Percentiles rank a stretch among this genome's conserved stretches.
Conservation (phyloP, 768 basidiomycete species). For the Xanthoconium purpureum region DNA sequence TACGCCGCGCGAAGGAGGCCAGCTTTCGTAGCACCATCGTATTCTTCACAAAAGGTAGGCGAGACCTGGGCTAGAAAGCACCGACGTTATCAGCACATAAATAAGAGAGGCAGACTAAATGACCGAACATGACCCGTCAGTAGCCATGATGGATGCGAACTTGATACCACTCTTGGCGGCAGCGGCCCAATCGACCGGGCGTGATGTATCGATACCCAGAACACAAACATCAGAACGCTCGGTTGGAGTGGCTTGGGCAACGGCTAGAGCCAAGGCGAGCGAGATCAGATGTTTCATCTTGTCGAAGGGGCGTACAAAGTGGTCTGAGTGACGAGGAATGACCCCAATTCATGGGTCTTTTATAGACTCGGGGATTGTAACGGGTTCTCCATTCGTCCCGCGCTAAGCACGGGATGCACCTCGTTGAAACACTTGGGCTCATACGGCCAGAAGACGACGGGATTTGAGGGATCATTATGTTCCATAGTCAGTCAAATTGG, state of each 20-base stretch:
- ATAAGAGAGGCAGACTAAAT: conserved; percentile 33
- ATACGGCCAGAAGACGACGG: too few species aligned
- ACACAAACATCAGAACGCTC: conserved; percentile 39
- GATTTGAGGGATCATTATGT: too few species aligned
- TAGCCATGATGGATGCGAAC: conserved; percentile 67
- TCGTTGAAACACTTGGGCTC: too few species aligned
- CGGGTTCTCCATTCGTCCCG: too few species aligned
- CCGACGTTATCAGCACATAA: background rate
- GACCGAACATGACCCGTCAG: conserved; percentile 52
- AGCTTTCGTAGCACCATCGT: conserved; percentile 51
- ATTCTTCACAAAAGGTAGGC: conserved; percentile 42
- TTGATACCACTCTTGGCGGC: conserved; percentile 49
- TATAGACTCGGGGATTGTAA: conserved; percentile 3
- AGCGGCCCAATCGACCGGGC: conserved; percentile 48
- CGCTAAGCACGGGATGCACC: too few species aligned
- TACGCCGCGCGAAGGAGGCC: conserved; percentile 62
- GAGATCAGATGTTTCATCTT: conserved; percentile 24
- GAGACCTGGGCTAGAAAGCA: conserved; percentile 18
- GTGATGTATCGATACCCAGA: conserved; percentile 57
- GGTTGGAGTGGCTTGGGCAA: conserved; percentile 8
- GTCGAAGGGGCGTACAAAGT: background rate
- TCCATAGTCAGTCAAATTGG: too few species aligned
- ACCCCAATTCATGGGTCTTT: conserved; percentile 6
- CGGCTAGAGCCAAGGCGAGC: conserved; percentile 15
- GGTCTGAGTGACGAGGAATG: too few species aligned